Percentiles rank a stretch among this genome's conserved stretches.
Evolutionary conservation across 2,329 filamentous ascomycete genomes (phyloP).

Genomic region (Fusarium multiceps): DNA sequence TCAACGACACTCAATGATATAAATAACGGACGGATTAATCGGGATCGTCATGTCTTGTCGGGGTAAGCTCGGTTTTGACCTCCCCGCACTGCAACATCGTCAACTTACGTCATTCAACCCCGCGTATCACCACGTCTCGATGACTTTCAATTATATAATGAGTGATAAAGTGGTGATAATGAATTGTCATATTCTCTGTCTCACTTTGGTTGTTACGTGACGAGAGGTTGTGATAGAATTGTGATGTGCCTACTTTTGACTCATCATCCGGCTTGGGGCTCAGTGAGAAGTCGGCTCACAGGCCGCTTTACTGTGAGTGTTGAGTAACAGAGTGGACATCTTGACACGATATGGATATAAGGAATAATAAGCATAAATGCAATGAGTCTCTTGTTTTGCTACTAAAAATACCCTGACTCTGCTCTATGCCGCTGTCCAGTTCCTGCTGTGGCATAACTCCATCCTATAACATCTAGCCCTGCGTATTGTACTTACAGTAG

Average conservation of each 20-base stretch:
- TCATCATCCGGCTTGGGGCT: not conserved
- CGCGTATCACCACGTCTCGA: not conserved
- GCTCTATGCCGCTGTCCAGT: not conserved
- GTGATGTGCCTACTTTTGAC: not conserved
- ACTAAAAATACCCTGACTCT: rapidly evolving
- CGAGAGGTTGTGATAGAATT: too few relatives aligned
- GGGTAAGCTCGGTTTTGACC: not conserved
- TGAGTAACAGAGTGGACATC: rapidly evolving
- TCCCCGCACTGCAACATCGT: not conserved
- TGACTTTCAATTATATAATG: too few relatives aligned
- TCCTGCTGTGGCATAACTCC: not conserved
- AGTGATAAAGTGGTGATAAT: not conserved
- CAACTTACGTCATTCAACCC: not conserved
- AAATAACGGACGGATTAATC: not conserved
- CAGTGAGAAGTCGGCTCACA: not conserved
- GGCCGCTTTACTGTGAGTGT: rapidly evolving
- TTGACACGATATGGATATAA: not conserved
- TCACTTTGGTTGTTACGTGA: too few relatives aligned
- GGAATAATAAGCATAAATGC: too few relatives aligned
- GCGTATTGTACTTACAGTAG: constrained; percentile 5
- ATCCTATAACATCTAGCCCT: not conserved
- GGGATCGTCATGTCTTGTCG: not conserved
- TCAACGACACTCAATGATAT: not conserved
- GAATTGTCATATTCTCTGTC: not conserved
- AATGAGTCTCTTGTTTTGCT: not conserved